Conservation (phyloP, 2,329 filamentous ascomycete species). For the Monosporascus sp. region DNA sequence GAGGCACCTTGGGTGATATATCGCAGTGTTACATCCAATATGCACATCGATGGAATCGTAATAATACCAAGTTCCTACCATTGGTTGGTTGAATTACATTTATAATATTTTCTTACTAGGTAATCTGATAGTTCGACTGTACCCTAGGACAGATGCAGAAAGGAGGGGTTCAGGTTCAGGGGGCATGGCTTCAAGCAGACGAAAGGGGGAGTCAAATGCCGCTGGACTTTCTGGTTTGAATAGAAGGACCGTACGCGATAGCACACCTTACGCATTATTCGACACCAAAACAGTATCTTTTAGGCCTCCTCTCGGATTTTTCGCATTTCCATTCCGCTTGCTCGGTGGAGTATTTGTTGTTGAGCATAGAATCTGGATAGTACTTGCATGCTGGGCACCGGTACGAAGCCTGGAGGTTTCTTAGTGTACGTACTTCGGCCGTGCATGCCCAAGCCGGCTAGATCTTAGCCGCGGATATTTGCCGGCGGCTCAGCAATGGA, state of each 20-base stretch:
- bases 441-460: neutral
- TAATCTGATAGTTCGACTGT: no score
- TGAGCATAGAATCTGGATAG: neutral
- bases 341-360: neutral
- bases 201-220: no score
- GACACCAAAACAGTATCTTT: no score
- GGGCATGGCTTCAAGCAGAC: neutral
- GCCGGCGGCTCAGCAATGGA: neutral
- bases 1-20: neutral
- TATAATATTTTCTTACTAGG: neutral
- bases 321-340: neutral
- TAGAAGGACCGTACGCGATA: no score
- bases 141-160: neutral
- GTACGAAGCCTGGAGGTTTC: neutral
- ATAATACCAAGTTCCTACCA: neutral
- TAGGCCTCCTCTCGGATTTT: no score
- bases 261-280: no score
- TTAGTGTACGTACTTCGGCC: neutral
- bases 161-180: neutral
- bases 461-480: neutral
- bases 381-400: neutral
- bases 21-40: neutral
- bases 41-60: neutral
- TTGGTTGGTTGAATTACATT: neutral
- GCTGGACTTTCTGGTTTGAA: no score